Base-by-base conservation (phyloP, 2,329 filamentous ascomycete genomes). In the Talaromyces sp. region DNA sequence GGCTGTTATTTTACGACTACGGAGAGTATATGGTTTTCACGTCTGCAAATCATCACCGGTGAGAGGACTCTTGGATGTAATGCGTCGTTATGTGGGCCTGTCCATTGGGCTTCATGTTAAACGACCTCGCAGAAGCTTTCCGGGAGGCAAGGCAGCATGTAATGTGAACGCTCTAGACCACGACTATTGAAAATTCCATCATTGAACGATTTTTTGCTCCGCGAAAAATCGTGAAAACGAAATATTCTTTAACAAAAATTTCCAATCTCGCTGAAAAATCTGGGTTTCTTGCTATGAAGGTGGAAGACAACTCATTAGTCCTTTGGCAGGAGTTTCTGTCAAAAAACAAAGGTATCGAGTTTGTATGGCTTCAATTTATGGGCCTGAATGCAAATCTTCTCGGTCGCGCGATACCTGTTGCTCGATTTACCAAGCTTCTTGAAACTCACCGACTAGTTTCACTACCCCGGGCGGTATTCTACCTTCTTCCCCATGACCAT, bases 401-500 rank as follows among this genome's bases (percentile, higher is more conserved):
- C 3, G 24, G 38, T n/a, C 58, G 58, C 27, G 58, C 53, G n/a
- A 59, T 59, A 59, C 58, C 58, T 41, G 24, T 59, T 7, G 8
- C 58, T 52, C 58, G 53, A 3, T 59, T 59, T 11, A 54, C n/a
- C 9, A 48, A 38, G 9, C 8, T 59, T 5, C 38, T 59, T 14
- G 41, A 52, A 26, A 56, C 24, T 2, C 26, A 32, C 11, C 14
- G 27, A 17, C 31, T 26, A 17, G 24, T 46, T 26, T 59, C 58
- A 29, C 43, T 59, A 10, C 27, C 53, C 3, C 43, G 31, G 12
- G 58, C 53, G 12, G 32, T 56, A 11, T 56, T 59, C 1, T 59
- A 59, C 10, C 58, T 59, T 55, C 58, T 59, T 56, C 58, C 58
- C 3, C 24, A 59, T 12, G 58, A 59, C n/a, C 52, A 56, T 31